Evolutionary conservation across 306 rosid genomes (phyloP), one percentile per base, ranked within the genome.

Genomic region (Sphenostylis stenocarpa): DNA sequence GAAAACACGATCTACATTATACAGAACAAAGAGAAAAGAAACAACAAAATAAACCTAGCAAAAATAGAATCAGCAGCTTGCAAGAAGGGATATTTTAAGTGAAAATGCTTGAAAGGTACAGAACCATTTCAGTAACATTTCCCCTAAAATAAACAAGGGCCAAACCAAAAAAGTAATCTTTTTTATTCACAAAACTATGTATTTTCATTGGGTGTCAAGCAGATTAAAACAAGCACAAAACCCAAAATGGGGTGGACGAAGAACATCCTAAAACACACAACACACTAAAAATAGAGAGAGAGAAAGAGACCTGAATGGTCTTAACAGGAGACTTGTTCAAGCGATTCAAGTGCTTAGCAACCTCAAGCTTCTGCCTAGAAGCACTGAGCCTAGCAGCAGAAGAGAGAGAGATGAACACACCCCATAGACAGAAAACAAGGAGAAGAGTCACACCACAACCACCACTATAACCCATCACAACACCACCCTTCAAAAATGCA

Each of bases 321-420:
- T 93, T 89, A 5, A 88, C 84, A 77, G 98, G 76, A 45, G 94
- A 90, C 72, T 96, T 96, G 87, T 96, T 96, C 80, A 96, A 80
- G 31, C 97, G 98, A 64, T 87, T 81, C 86, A 96, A 91, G 75
- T 91, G 99, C 84, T 85, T 93, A 68, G 73, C 85, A 31, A 93
- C 85, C 69, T 96, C 98, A 76, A 96, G 87, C 69, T 84, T 89
- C 85, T 93, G 98, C 73, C 88, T 84, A 23, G 96, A 85, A 71
- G 66, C 84, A 78, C 87, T 77, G 36, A 87, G 77, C 75, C 99
- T 87, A 51, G 93, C 79, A 4, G 90, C 96, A 76, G 80, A 90
- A n/a, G 87, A 81, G 1, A 84, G 15, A 14, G 98, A 87, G 82
- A 80, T 67, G 63, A 88, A 72, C 4, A 82, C 60, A 55, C 82